Conservation (phyloP, 2,329 filamentous ascomycete species). For the Capronia coronata region DNA sequence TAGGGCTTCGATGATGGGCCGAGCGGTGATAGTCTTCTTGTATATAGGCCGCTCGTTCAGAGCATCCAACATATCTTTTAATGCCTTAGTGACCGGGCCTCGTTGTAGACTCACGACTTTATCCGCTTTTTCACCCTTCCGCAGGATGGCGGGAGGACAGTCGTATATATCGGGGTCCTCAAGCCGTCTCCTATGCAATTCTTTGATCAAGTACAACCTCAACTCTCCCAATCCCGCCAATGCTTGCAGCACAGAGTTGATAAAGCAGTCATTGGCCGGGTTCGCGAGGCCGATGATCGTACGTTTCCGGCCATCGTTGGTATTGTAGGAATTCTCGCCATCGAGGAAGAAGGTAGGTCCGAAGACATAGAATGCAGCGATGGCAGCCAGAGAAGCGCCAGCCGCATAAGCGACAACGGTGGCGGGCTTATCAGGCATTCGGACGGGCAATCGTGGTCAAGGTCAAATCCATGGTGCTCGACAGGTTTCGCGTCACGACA, state of each 20-base stretch:
- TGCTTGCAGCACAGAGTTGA: conserved; percentile 92
- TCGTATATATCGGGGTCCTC: conserved; percentile 72
- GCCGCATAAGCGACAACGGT: conserved; percentile 89
- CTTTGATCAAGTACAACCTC: conserved; percentile 83
- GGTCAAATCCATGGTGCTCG: conserved; percentile 17
- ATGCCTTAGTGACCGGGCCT: conserved; percentile 73
- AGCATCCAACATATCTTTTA: conserved; percentile 88
- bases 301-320: conserved; percentile 61
- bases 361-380: conserved; percentile 94
- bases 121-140: conserved; percentile 39
- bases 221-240: conserved; percentile 85
- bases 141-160: conserved; percentile 43
- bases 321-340: conserved; percentile 57
- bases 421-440: conserved; percentile 74
- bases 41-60: conserved; percentile 91
- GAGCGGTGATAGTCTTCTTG: conserved; percentile 85
- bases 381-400: conserved; percentile 87
- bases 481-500: conserved; percentile 10
- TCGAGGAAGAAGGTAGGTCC: conserved; percentile 96
- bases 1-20: conserved; percentile 73
- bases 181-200: conserved; percentile 75
- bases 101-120: conserved; percentile 60
- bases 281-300: conserved; percentile 84
- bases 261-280: conserved; percentile 91
- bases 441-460: conserved; percentile 1